Base-by-base conservation (phyloP, 2,329 filamentous ascomycete species). In the Aspergillus sp. region DNA sequence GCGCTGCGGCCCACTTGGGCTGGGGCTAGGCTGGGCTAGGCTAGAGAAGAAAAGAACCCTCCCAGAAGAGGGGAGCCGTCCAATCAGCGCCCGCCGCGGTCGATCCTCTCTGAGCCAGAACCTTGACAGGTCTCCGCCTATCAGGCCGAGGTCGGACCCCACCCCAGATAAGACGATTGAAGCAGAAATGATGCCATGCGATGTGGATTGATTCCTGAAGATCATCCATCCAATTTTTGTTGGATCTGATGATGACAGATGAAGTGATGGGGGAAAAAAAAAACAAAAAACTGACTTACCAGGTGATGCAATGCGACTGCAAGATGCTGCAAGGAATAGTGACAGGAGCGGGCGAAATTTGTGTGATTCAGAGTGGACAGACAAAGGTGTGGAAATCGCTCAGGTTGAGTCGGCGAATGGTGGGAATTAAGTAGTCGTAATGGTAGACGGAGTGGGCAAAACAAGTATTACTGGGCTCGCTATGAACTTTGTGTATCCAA, bases 71-170 rank as follows among this genome's bases (percentile, higher is more conserved):
- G 48, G 48, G 48, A 41, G 12, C 9, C 21, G 49, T 7, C 27
- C 39, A 50, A 45, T 45, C 27, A 39, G 35, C 35, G 9, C 12
- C 35, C 15, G 35, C 6, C 12, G 14, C 35, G 35, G 15, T n/a
- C 35, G 35, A 37, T 37, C 35, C 35, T 37, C 35, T 37, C 35
- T 37, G 35, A 37, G 35, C 35, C 35, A 37, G 35, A 37, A 37
- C 35, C 35, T 37, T n/a, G 44, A 57, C 48, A 47, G n/a, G 35
- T 19, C 23, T 33, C 21, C 39, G 39, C 58, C 53, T 52, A 60
- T 62, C 59, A 61, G 35, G 41, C 46, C 48, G 46, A 51, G n/a
- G 21, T 52, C 47, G 53, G 50, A 54, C 45, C 23, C 55, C 58
- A 54, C 37, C 45, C 44, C 44, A 58, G 57, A 56, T 52, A 55